These are phyloP conservation scores for Hymenoscyphus infarciens DNA, from an alignment of 2,329 filamentous ascomycete genomes.

Conservation along the genomic window DNA sequence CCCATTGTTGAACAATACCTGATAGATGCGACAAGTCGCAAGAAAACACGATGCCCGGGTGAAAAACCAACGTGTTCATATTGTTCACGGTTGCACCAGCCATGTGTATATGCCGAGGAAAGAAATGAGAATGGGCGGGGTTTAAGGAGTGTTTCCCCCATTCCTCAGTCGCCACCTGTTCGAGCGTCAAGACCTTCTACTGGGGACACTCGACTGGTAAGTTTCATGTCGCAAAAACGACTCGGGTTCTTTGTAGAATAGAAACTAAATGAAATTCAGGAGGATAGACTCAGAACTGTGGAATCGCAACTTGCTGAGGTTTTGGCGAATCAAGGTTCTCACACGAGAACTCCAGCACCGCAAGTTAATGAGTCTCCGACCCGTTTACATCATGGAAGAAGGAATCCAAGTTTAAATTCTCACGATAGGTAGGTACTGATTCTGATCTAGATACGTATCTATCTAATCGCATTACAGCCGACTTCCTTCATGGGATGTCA, in stretches of 20 bases:
- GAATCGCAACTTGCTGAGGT: slow-evolving; percentile 32
- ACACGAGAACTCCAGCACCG: slow-evolving; percentile 14
- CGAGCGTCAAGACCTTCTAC: not conserved
- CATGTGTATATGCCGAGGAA: slow-evolving; percentile 43
- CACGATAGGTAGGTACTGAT: slow-evolving; percentile 18
- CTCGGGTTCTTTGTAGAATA: not conserved
- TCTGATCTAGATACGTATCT: not conserved
- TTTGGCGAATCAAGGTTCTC: slow-evolving; percentile 24
- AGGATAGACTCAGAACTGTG: slow-evolving; percentile 29
- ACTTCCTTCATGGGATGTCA: slow-evolving; percentile 39
- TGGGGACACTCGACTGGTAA: slow-evolving; percentile 17
- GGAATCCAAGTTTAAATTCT: slow-evolving; percentile 3
- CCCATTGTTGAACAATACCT: slow-evolving; percentile 3
- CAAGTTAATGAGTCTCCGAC: slow-evolving; percentile 18
- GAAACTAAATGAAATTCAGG: slow-evolving; percentile 17
- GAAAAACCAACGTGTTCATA: slow-evolving; percentile 48
- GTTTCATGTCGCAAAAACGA: not conserved
- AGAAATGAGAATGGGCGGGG: slow-evolving; percentile 13
- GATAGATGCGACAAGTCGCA: slow-evolving; percentile 39
- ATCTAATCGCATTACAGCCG: slow-evolving; percentile 20
- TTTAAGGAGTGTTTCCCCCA: slow-evolving; percentile 18
- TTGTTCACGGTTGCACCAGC: slow-evolving; percentile 46
- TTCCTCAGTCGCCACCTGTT: slow-evolving; percentile 7
- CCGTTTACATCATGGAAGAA: slow-evolving; percentile 4
- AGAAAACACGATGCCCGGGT: slow-evolving; percentile 50